phyloP scores from a whole-genome alignment of 345 rosid species.

The Hypericum perforatum region DNA sequence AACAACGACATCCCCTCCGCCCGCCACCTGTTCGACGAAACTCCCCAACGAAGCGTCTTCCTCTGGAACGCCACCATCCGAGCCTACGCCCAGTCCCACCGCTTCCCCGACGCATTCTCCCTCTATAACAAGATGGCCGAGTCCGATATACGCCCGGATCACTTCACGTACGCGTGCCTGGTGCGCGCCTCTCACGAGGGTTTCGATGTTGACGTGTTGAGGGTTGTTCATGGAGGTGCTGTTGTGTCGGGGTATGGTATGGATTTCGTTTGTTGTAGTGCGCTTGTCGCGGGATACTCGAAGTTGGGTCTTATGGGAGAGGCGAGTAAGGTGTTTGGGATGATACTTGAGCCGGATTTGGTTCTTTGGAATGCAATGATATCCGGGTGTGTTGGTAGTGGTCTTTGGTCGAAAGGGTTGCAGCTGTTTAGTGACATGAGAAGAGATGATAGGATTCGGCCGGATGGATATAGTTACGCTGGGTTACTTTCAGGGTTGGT shows the following conservation, averaged over 20 bases:
- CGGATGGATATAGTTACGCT: conserved; percentile 68
- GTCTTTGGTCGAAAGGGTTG: conserved; percentile 43
- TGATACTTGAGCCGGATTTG: conserved; percentile 52
- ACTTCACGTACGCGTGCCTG: conserved; percentile 65
- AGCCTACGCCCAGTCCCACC: conserved; percentile 44
- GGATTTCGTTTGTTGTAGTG: conserved; percentile 51
- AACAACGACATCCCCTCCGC: conserved; percentile 43
- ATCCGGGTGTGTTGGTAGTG: conserved; percentile 48
- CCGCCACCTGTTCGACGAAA: conserved; percentile 61
- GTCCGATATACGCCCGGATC: conserved; percentile 45
- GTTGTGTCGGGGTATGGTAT: conserved; percentile 45
- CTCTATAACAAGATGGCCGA: conserved; percentile 44
- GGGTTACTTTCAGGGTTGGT: conserved; percentile 45
- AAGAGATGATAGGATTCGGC: conserved; percentile 22
- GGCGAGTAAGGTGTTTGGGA: conserved; percentile 45
- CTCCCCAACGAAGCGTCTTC: conserved; percentile 59
- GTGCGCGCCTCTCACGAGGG: conserved; percentile 51
- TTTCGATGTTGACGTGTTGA: conserved; percentile 32
- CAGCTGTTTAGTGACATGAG: conserved; percentile 45
- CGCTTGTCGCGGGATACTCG: conserved; percentile 60
- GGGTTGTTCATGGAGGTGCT: conserved; percentile 44
- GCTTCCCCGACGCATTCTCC: conserved; percentile 21
- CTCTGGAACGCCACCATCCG: conserved; percentile 81
- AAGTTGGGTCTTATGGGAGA: conserved; percentile 38
- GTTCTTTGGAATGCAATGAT: conserved; percentile 77